Evolutionary conservation across 169 alveolate species (phyloP).

Genomic region (Eimeria tenella): DNA sequence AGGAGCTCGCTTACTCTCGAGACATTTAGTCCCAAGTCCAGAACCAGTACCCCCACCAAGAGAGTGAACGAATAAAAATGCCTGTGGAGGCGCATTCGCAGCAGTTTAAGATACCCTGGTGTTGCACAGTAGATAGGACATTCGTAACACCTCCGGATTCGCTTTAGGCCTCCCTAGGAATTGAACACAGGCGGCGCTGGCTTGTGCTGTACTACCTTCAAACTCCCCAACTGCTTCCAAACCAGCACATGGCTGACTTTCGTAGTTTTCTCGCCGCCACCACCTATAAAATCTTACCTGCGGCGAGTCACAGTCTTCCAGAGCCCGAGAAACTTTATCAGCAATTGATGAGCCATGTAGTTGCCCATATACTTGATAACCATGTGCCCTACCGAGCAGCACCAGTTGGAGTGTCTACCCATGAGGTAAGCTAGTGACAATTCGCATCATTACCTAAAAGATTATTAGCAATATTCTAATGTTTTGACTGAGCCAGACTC

Average conservation of each 20-base stretch:
- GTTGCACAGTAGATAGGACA: background rate
- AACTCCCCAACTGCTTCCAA: background rate
- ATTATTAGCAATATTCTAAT: background rate
- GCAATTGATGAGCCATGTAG: constrained; percentile 91
- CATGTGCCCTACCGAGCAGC: constrained; percentile 65
- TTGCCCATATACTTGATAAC: constrained; percentile 90
- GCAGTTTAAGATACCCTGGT: background rate
- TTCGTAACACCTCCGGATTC: too few relatives aligned
- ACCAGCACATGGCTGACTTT: background rate
- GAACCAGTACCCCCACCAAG: constrained; percentile 99
- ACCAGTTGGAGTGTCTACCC: background rate
- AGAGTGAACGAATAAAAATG: constrained; percentile 96
- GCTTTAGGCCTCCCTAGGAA: too few relatives aligned
- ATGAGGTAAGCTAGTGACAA: background rate
- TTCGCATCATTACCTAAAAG: background rate
- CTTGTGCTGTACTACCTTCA: too few relatives aligned
- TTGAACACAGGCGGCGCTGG: too few relatives aligned
- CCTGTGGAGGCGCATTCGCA: constrained; percentile 87
- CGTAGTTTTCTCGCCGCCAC: background rate
- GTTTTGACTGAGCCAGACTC: constrained; percentile 82
- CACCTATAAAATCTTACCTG: background rate
- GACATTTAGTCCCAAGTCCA: constrained; percentile 97
- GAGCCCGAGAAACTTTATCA: constrained; percentile 84
- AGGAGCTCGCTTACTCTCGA: constrained; percentile 84
- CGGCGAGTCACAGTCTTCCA: constrained; percentile 73